Conservation (phyloP, 2,329 filamentous ascomycete species). For the Alternaria tenuissima region DNA sequence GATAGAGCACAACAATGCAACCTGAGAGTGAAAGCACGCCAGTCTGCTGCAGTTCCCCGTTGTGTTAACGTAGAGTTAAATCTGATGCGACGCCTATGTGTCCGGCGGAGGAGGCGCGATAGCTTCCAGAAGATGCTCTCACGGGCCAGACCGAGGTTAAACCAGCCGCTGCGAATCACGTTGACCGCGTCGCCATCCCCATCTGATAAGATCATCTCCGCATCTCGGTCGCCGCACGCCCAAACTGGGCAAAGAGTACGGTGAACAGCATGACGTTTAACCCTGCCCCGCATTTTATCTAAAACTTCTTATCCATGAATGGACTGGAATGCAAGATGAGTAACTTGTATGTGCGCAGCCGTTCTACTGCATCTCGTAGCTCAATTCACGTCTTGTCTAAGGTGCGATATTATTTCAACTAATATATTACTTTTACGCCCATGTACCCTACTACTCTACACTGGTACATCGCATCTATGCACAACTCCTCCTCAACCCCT, state of each 20-base stretch:
- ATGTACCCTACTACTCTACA: background rate
- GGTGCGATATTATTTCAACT: background rate
- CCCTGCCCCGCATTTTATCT: background rate
- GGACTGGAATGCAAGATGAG: too few relatives aligned
- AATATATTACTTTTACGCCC: background rate
- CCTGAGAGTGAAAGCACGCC: background rate
- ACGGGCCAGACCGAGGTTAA: conserved; percentile 25
- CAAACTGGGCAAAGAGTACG: conserved; percentile 3
- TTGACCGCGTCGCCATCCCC: conserved; percentile 2
- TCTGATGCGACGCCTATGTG: background rate
- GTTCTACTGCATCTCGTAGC: too few relatives aligned
- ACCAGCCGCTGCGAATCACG: conserved; percentile 8
- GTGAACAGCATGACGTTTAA: background rate
- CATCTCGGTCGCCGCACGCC: background rate
- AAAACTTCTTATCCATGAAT: too few relatives aligned
- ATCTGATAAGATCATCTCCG: conserved; percentile 14
- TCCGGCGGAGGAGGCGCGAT: conserved; percentile 10
- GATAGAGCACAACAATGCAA: background rate
- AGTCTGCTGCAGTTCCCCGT: background rate
- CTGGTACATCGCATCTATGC: background rate
- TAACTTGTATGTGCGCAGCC: too few relatives aligned
- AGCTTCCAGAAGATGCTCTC: conserved; percentile 33
- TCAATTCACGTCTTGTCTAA: too few relatives aligned
- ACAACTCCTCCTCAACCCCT: background rate
- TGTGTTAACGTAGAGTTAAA: background rate